These are phyloP conservation scores for Hanseniaspora mollemarum DNA, from an alignment of 805 yeast genomes.

Conservation along the genomic window DNA sequence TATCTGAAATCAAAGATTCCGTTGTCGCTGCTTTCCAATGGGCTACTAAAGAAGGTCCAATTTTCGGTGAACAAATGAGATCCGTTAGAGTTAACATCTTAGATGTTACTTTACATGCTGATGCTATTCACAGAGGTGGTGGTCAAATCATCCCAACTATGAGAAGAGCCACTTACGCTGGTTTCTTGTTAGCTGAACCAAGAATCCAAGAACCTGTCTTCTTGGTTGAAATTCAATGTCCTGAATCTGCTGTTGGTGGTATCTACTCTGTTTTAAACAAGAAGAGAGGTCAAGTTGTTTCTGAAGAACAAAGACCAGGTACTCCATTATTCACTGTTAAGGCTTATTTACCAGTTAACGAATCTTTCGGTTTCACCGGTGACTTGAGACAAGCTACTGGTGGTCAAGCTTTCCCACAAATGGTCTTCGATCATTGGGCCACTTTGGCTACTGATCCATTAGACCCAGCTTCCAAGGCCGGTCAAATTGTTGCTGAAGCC, in stretches of 20 bases:
- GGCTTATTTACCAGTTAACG: slow-evolving; percentile 99
- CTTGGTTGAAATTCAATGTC: slow-evolving; percentile 99
- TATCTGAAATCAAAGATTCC: slow-evolving; percentile 97
- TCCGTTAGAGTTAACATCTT: slow-evolving; percentile 93
- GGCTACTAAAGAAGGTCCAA: slow-evolving; percentile 99
- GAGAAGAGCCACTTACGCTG: slow-evolving; percentile 99
- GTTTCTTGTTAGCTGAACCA: slow-evolving; percentile 96
- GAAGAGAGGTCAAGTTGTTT: slow-evolving; percentile 98
- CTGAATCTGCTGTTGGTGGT: slow-evolving; percentile 99
- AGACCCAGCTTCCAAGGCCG: slow-evolving; percentile 69
- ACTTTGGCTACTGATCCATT: slow-evolving; percentile 83
- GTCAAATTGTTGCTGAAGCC: slow-evolving; percentile 50
- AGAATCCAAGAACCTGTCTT: slow-evolving; percentile 98
- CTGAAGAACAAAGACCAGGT: slow-evolving; percentile 99
- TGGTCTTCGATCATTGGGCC: slow-evolving; percentile 99
- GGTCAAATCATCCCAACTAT: slow-evolving; percentile 99
- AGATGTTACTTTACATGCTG: slow-evolving; percentile 99
- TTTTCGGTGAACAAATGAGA: slow-evolving; percentile 93
- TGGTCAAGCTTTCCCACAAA: slow-evolving; percentile 99
- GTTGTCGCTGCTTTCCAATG: slow-evolving; percentile 99
- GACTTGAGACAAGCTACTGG: slow-evolving; percentile 99
- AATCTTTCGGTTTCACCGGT: slow-evolving; percentile 99
- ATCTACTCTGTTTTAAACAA: slow-evolving; percentile 98
- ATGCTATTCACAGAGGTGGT: slow-evolving; percentile 99
- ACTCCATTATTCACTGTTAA: slow-evolving; percentile 98